Evolutionary conservation across 768 basidiomycete species (phyloP).

Genomic region (Leccinum aurantiacum): DNA sequence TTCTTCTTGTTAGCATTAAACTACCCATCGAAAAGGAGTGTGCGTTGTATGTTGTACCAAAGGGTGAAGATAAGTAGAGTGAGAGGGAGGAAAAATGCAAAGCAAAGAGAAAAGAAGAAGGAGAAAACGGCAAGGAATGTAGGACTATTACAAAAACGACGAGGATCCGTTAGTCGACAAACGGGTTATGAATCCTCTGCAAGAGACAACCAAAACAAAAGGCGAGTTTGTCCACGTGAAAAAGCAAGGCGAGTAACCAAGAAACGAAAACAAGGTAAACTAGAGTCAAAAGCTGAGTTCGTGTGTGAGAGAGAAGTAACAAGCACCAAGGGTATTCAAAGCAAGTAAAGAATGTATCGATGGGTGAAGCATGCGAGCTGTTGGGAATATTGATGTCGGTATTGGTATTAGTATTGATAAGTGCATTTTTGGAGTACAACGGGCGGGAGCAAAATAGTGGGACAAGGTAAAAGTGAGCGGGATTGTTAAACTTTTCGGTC

Average conservation of each 20-base stretch:
- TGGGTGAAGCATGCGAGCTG: slow-evolving; percentile 5
- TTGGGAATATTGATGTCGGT: background rate
- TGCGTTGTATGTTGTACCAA: too few relatives aligned
- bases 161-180: background rate
- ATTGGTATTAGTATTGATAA: slow-evolving; percentile 5
- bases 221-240: slow-evolving; percentile 5
- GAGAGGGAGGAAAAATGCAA: background rate
- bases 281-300: slow-evolving; percentile 2
- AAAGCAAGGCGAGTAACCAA: slow-evolving; percentile 5
- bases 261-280: background rate
- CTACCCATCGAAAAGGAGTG: too few relatives aligned
- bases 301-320: background rate
- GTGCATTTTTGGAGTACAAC: slow-evolving; percentile 21
- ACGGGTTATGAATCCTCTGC: slow-evolving; percentile 18
- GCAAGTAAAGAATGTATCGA: slow-evolving; percentile 7
- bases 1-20: too few relatives aligned
- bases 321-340: background rate
- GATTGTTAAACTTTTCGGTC: background rate
- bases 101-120: slow-evolving; percentile 1
- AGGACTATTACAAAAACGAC: background rate
- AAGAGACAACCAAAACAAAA: slow-evolving; percentile 5
- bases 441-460: background rate
- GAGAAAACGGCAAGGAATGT: background rate
- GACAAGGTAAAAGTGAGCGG: background rate
- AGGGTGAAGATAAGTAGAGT: too few relatives aligned